These are phyloP conservation scores for Apophysomyces trapeziformis DNA, from an alignment of 371 early-diverging fungal genomes.

Conservation along the genomic window DNA sequence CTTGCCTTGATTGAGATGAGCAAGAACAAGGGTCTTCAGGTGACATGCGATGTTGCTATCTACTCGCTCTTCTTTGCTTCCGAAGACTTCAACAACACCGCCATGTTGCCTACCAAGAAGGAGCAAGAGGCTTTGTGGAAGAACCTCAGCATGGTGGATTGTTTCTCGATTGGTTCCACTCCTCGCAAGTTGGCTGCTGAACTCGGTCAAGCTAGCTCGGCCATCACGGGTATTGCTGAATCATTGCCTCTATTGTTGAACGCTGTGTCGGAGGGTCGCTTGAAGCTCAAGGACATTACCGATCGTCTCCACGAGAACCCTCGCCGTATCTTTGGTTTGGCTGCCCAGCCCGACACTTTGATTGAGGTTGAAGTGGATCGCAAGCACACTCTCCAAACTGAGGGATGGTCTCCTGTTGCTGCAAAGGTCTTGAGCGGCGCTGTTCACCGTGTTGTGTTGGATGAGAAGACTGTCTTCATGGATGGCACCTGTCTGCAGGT, in stretches of 20 bases:
- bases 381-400: constrained; percentile 39
- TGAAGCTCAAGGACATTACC: constrained; percentile 81
- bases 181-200: constrained; percentile 65
- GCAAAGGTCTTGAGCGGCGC: constrained; percentile 58
- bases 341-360: constrained; percentile 86
- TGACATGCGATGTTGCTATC: constrained; percentile 93
- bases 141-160: constrained; percentile 82
- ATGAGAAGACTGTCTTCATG: constrained; percentile 81
- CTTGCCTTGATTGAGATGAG: constrained; percentile 82
- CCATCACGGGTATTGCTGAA: constrained; percentile 68
- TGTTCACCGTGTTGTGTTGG: constrained; percentile 87
- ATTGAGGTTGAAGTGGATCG: constrained; percentile 85
- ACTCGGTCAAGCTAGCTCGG: constrained; percentile 46
- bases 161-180: constrained; percentile 83
- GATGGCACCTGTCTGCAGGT: constrained; percentile 69
- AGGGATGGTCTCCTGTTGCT: constrained; percentile 52
- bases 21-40: constrained; percentile 88
- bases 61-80: constrained; percentile 76
- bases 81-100: constrained; percentile 48
- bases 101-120: constrained; percentile 51
- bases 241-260: constrained; percentile 82
- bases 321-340: constrained; percentile 84
- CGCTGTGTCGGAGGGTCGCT: constrained; percentile 80
- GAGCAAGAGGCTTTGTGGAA: constrained; percentile 81
- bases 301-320: constrained; percentile 84